Evolutionary conservation across 306 rosid genomes (phyloP), one percentile per base, ranked within the genome.

Genomic region (Fragaria vesca): DNA sequence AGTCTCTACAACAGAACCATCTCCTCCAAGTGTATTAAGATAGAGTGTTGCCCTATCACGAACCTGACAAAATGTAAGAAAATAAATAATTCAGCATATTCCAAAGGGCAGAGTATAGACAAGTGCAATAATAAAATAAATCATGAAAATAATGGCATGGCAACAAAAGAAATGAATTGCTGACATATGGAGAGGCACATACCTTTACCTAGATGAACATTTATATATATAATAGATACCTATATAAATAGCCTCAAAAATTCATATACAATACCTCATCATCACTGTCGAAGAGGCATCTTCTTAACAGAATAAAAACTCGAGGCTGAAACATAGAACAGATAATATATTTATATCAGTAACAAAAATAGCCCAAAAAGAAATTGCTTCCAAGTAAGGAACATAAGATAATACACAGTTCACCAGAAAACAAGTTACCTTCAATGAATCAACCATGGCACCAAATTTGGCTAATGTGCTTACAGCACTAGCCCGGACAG

Each of bases 401-500:
- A 45, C 17, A 66, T 18, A 63, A 36, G 18, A 66, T 11, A 30
- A 34, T 21, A 8, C 28, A 48, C 32, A 2, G 18, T 57, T 76
- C 4, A 69, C 26, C 18, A 21, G 42, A 11, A 8, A 30, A 57
- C 3, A 47, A 83, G 45, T 63, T 69, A 95, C 99, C 97, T 91
- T 90, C 79, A 93, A 81, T 28, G 85, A 85, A 81, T 95, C 99
- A 81, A 92, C 97, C 74, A 90, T 69, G 75, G 97, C 97, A 73
- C 97, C 99, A 86, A 95, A 95, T 91, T 90, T 93, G 66, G 99
- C 99, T 81, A 95, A 82, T 66, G 99, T 95, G 91, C 99, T 95
- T 73, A 95, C 97, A 38, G 99, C 99, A 83, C 97, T 82, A 66
- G 99, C 97, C 79, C 99, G 86, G 46, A 95, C 99, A 72, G 99